Conservation (phyloP, 345 rosid species). For the Hibiscus syriacus region DNA sequence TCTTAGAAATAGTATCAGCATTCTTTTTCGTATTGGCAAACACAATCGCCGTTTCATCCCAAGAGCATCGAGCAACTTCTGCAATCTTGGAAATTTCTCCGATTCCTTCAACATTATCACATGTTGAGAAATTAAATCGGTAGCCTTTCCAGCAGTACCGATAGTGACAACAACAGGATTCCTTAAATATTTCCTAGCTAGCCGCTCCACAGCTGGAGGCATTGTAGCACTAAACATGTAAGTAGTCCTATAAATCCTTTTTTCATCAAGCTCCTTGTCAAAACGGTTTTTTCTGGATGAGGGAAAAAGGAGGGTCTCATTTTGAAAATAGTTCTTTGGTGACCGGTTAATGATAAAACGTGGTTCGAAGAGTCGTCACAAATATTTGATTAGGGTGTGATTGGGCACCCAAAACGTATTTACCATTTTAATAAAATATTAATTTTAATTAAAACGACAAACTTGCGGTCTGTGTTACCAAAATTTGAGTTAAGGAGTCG, state of each 20-base stretch:
- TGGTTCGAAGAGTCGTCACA: no score
- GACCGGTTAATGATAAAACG: no score
- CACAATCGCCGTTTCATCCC: conserved; percentile 83
- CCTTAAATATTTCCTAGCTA: conserved; percentile 90
- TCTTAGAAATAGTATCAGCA: conserved; percentile 72
- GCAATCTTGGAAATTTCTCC: conserved; percentile 59
- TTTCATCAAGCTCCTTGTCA: conserved; percentile 88
- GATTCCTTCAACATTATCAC: conserved; percentile 87
- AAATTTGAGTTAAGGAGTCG: no score
- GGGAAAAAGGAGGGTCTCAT: no score
- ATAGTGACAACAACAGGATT: conserved; percentile 92
- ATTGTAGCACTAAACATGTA: conserved; percentile 98
- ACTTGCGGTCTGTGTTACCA: no score
- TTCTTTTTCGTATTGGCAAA: conserved; percentile 92
- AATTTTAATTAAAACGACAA: no score
- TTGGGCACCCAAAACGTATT: no score
- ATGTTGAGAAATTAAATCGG: conserved; percentile 81
- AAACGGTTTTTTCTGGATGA: no score
- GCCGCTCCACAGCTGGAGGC: conserved; percentile 94
- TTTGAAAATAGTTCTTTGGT: no score
- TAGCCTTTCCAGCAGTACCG: conserved; percentile 96
- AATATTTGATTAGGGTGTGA: no score
- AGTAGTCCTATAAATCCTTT: conserved; percentile 84
- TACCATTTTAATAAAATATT: no score
- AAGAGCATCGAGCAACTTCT: conserved; percentile 74